phyloP scores from a whole-genome alignment of 2,329 filamentous ascomycete species.

The Xylaria sp. region DNA sequence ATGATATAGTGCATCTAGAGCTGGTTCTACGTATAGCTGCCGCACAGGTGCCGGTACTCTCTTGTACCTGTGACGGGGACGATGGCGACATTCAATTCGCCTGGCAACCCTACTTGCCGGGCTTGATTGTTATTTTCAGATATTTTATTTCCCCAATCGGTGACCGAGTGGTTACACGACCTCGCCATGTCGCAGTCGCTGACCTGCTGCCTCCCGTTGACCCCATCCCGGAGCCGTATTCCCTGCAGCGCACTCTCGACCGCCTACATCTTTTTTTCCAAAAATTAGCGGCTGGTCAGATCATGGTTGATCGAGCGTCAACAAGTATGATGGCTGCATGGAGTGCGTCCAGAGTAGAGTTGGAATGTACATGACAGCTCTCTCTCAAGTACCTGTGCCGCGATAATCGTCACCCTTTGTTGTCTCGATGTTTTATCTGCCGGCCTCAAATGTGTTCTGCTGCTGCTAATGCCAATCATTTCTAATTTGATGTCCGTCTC shows the following conservation, averaged over 20 bases:
- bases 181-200: constrained; percentile 34
- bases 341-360: constrained; percentile 6
- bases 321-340: constrained; percentile 14
- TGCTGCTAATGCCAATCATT: constrained; percentile 35
- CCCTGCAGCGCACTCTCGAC: constrained; percentile 6
- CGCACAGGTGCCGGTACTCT: background rate
- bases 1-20: background rate
- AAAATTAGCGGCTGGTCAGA: constrained; percentile 27
- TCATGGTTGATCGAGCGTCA: constrained; percentile 21
- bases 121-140: background rate
- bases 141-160: constrained; percentile 29
- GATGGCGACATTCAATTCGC: background rate
- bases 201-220: constrained; percentile 28
- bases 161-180: constrained; percentile 41
- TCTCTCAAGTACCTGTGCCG: background rate
- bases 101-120: background rate
- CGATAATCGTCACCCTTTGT: constrained; percentile 12
- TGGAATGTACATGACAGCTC: background rate
- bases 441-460: constrained; percentile 35
- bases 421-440: constrained; percentile 25
- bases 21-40: background rate
- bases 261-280: background rate
- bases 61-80: background rate
- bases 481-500: constrained; percentile 32
- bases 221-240: constrained; percentile 28